Conservation (phyloP, 2,329 filamentous ascomycete species). For the Fusarium coffeatum region DNA sequence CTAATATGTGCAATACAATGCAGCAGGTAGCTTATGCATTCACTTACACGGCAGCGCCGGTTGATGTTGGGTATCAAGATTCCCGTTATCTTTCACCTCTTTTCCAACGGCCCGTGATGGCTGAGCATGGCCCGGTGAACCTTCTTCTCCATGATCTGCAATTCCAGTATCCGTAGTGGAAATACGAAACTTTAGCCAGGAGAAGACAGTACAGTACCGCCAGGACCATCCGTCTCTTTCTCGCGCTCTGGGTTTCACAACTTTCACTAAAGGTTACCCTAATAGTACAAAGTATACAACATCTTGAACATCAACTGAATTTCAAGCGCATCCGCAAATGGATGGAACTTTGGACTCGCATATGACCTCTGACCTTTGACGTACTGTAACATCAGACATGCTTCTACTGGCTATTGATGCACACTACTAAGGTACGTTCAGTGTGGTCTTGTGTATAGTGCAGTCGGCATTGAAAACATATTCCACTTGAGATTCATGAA, state of each 20-base stretch:
- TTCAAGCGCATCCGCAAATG: slow-evolving; percentile 2
- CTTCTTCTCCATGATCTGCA: slow-evolving; percentile 39
- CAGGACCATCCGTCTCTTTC: slow-evolving; percentile 21
- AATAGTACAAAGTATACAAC: not conserved
- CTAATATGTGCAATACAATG: not conserved
- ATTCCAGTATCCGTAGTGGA: not conserved
- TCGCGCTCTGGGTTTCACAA: slow-evolving; percentile 19
- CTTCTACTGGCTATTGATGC: slow-evolving; percentile 1
- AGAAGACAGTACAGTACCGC: slow-evolving; percentile 8
- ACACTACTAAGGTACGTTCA: not conserved
- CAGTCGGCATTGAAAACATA: not conserved
- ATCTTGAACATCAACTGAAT: not conserved
- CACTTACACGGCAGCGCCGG: slow-evolving; percentile 26
- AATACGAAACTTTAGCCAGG: not conserved
- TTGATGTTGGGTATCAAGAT: slow-evolving; percentile 37
- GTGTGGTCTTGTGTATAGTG: slow-evolving; percentile 3
- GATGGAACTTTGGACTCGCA: not conserved
- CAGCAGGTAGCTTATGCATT: not conserved
- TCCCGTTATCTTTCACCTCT: slow-evolving; percentile 41
- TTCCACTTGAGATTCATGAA: not conserved
- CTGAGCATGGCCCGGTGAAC: slow-evolving; percentile 24
- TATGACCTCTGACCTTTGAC: not conserved
- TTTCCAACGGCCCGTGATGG: slow-evolving; percentile 36
- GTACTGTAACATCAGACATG: slow-evolving; percentile 4
- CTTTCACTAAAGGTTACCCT: slow-evolving; percentile 10